These are phyloP conservation scores for Saraca asoca DNA, from an alignment of 331 rosid species.

Conservation along the genomic window DNA sequence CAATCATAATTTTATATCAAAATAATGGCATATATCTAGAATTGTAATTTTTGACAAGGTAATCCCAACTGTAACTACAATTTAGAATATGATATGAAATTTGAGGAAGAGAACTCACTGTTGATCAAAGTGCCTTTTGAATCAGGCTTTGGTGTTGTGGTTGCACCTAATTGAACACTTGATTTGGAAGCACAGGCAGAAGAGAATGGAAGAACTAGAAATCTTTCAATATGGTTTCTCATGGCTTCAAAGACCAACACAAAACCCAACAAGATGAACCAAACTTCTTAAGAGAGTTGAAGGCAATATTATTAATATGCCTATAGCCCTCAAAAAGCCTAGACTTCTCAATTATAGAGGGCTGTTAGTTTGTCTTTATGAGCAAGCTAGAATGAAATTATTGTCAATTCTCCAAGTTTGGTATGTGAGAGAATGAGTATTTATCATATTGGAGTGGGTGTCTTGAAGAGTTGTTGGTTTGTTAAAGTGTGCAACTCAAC, in stretches of 20 bases:
- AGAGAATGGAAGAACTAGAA: conserved; percentile 62
- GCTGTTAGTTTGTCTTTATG: conserved; percentile 46
- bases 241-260: conserved; percentile 32
- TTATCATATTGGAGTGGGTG: conserved; percentile 52
- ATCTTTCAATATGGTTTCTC: conserved; percentile 56
- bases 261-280: no score
- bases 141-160: conserved; percentile 31
- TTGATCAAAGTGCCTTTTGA: conserved; percentile 14
- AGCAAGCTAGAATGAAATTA: conserved; percentile 51
- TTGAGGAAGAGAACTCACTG: no score
- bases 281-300: no score
- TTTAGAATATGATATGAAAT: no score
- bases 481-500: conserved; percentile 66
- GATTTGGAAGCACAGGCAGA: conserved; percentile 69
- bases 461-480: conserved; percentile 50
- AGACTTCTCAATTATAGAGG: conserved; percentile 32
- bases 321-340: not conserved
- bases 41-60: no score
- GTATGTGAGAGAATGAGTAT: conserved; percentile 37
- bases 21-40: no score
- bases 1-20: no score
- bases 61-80: no score
- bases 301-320: no score
- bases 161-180: conserved; percentile 55
- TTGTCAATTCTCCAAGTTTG: conserved; percentile 47